A percentile compares a stretch with the other conserved stretches of the same genome.
Conservation (phyloP, 805 yeast genomes). For the Sugiyamaella chiloensis region DNA sequence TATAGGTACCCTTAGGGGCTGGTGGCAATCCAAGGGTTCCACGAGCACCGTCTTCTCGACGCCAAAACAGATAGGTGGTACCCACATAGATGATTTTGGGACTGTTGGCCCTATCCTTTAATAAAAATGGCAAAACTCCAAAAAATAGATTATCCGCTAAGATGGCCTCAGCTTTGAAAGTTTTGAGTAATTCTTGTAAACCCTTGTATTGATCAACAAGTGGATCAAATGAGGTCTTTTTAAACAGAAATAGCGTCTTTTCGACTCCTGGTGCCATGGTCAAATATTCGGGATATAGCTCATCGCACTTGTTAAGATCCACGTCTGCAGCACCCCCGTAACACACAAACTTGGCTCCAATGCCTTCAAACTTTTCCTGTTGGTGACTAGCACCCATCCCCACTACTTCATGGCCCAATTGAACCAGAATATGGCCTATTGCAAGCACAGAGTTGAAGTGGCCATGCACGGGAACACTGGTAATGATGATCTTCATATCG, state of each 20-base stretch:
- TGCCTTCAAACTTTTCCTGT: neutral
- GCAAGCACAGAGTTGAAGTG: slow-evolving; percentile 5
- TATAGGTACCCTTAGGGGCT: slow-evolving; percentile 8
- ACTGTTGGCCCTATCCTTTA: neutral
- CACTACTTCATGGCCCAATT: slow-evolving; percentile 3
- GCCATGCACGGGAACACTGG: slow-evolving; percentile 5
- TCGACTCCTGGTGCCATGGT: slow-evolving; percentile 5
- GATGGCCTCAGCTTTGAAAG: slow-evolving; percentile 5
- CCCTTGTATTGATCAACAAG: slow-evolving; percentile 1
- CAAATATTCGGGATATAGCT: slow-evolving; percentile 4
- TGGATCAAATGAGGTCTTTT: slow-evolving; percentile 4
- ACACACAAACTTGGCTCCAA: slow-evolving; percentile 2
- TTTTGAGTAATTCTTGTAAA: neutral
- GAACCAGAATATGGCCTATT: neutral
- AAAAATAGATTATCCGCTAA: slow-evolving; percentile 6
- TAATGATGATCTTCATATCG: slow-evolving; percentile 4
- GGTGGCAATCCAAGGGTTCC: slow-evolving; percentile 1
- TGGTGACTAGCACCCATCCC: slow-evolving; percentile 3
- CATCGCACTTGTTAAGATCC: slow-evolving; percentile 4
- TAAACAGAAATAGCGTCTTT: slow-evolving; percentile 5
- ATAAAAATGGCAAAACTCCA: slow-evolving; percentile 3
- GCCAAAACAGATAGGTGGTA: slow-evolving; percentile 5
- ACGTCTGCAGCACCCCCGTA: slow-evolving; percentile 4
- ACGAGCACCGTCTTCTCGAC: slow-evolving; percentile 6
- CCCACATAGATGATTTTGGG: slow-evolving; percentile 1